These are phyloP conservation scores for Scutellaria barbata DNA, from an alignment of 257 asterid species.

Conservation along the genomic window DNA sequence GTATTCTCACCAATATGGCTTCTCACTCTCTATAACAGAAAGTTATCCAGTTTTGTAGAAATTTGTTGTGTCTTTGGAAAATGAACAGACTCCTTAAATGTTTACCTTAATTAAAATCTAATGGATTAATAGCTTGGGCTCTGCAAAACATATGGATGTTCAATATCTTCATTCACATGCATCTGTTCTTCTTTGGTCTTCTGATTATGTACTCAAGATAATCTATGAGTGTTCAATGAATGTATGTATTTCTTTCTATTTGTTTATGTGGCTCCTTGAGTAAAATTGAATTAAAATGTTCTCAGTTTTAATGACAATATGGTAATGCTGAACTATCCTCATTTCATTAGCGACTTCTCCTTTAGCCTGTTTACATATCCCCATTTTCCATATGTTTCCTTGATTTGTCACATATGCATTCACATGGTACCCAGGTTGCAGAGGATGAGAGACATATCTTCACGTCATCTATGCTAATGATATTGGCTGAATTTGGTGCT, in stretches of 20 bases:
- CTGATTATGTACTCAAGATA: constrained; percentile 1
- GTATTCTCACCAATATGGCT: not conserved
- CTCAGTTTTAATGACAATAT: not conserved
- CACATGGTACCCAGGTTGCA: constrained; percentile 58
- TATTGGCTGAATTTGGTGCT: constrained; percentile 81
- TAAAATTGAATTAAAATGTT: constrained; percentile 8
- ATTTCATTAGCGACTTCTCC: constrained; percentile 8
- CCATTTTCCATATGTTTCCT: constrained; percentile 7
- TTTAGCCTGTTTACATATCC: constrained; percentile 25
- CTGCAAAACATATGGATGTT: not conserved
- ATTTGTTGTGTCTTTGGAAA: too few relatives aligned
- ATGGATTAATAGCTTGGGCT: not conserved
- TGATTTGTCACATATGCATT: constrained; percentile 34
- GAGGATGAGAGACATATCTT: constrained; percentile 82
- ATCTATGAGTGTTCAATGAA: not conserved
- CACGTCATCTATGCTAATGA: constrained; percentile 70
- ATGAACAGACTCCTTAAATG: not conserved
- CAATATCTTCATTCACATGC: not conserved
- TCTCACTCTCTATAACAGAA: too few relatives aligned
- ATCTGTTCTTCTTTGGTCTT: not conserved
- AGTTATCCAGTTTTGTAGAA: too few relatives aligned
- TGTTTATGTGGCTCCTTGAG: not conserved
- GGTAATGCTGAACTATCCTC: constrained; percentile 5
- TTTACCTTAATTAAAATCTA: not conserved
- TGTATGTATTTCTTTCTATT: not conserved